Conservation (phyloP, 169 alveolate species). For the Plasmodium cynomolgi region DNA sequence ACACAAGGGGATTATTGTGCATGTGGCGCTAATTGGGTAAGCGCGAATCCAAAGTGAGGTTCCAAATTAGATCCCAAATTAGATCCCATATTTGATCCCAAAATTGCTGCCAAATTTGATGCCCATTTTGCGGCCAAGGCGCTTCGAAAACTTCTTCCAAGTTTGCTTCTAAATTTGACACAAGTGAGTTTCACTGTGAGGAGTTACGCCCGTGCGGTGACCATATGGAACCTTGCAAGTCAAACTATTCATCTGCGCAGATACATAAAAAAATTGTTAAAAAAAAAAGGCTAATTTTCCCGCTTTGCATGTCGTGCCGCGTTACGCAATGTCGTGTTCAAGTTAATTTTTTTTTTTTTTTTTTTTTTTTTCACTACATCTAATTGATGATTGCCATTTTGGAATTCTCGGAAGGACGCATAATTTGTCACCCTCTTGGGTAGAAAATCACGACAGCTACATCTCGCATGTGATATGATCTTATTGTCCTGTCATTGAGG, state of each 20-base stretch:
- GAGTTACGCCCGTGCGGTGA: not conserved
- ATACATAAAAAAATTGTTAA: not conserved
- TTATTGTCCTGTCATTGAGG: not conserved
- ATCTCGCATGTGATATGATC: not conserved
- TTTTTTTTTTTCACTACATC: not conserved
- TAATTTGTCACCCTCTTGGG: not conserved
- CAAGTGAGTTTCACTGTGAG: not conserved
- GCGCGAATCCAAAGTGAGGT: not conserved
- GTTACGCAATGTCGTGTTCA: not conserved
- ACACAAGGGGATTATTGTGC: not conserved
- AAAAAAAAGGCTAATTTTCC: constrained; percentile 1
- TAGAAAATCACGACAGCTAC: not conserved
- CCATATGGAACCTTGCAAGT: not conserved
- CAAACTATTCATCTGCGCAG: not conserved
- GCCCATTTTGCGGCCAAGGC: not conserved
- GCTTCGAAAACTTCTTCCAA: not conserved
- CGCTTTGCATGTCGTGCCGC: not conserved
- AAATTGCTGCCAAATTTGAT: not conserved
- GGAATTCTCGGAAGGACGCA: not conserved
- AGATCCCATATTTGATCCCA: not conserved
- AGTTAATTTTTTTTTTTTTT: constrained; percentile 1
- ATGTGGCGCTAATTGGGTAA: not conserved
- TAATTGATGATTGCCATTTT: not conserved
- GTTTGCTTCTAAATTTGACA: not conserved
- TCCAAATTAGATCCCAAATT: not conserved